Conservation (phyloP, 345 rosid species). For the Dovyalis caffra region DNA sequence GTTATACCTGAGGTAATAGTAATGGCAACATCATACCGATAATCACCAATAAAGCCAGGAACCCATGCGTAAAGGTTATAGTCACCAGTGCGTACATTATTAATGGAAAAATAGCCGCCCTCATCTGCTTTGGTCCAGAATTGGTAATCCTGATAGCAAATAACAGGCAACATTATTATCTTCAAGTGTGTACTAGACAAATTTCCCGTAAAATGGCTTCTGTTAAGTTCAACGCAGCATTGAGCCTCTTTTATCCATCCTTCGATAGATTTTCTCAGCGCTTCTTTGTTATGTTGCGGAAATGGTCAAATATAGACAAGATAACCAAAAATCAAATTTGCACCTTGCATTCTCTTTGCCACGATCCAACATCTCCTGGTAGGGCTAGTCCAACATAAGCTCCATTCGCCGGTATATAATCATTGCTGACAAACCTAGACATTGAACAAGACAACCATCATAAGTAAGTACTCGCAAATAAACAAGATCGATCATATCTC, state of each 20-base stretch:
- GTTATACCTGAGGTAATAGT: constrained; percentile 14
- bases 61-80: constrained; percentile 30
- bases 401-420: constrained; percentile 19
- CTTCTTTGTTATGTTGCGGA: background rate
- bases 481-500: background rate
- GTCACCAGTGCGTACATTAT: constrained; percentile 12
- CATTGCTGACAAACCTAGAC: constrained; percentile 15
- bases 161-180: background rate
- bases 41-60: constrained; percentile 31
- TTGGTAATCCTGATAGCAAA: constrained; percentile 15
- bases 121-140: constrained; percentile 26
- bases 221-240: background rate
- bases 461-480: background rate
- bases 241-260: background rate
- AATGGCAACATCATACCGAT: constrained; percentile 9
- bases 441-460: background rate
- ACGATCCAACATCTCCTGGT: constrained; percentile 32
- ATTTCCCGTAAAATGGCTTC: background rate
- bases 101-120: constrained; percentile 19
- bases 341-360: constrained; percentile 36
- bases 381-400: constrained; percentile 30
- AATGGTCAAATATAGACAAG: too few species aligned
- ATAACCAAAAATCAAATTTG: background rate
- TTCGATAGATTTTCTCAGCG: background rate
- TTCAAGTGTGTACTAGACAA: background rate